Evolutionary conservation across 176 grass and related monocot genomes (phyloP).

Genomic region (Saccharum spontaneum): DNA sequence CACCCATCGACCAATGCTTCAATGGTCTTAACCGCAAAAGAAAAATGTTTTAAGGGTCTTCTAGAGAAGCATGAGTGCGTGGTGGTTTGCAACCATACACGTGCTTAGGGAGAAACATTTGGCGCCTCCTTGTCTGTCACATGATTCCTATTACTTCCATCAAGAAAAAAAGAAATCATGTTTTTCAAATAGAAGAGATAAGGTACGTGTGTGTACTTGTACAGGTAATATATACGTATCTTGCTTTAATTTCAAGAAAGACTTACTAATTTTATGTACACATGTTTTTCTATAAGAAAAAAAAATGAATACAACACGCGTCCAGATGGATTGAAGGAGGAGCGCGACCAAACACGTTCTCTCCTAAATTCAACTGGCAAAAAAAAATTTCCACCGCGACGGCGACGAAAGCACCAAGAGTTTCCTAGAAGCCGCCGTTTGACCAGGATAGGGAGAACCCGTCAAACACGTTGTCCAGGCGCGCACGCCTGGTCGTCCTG

Average conservation of each 20-base stretch:
- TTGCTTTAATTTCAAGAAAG: not conserved
- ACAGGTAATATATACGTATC: not conserved
- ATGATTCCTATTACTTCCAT: constrained; percentile 4
- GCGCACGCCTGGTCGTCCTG: constrained; percentile 36
- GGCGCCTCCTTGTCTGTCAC: constrained; percentile 21
- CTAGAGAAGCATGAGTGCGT: constrained; percentile 17
- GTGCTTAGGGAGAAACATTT: constrained; percentile 16
- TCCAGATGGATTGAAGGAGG: not conserved
- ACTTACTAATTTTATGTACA: constrained; percentile 33
- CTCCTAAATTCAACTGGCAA: constrained; percentile 10
- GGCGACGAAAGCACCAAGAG: constrained; percentile 5
- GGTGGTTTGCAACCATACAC: constrained; percentile 1
- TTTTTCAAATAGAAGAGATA: no score
- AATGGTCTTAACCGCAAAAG: not conserved
- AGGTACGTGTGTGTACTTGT: no score
- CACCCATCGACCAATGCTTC: not conserved
- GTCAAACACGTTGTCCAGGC: constrained; percentile 46
- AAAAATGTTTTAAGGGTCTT: not conserved
- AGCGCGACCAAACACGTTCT: not conserved
- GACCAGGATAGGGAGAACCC: constrained; percentile 1
- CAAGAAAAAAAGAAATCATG: no score
- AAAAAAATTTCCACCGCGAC: not conserved
- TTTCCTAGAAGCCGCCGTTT: constrained; percentile 22
- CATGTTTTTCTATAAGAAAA: not conserved
- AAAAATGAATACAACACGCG: constrained; percentile 26